Base-by-base conservation (phyloP, 139 green algal species). In the Chlorella ohadii region DNA sequence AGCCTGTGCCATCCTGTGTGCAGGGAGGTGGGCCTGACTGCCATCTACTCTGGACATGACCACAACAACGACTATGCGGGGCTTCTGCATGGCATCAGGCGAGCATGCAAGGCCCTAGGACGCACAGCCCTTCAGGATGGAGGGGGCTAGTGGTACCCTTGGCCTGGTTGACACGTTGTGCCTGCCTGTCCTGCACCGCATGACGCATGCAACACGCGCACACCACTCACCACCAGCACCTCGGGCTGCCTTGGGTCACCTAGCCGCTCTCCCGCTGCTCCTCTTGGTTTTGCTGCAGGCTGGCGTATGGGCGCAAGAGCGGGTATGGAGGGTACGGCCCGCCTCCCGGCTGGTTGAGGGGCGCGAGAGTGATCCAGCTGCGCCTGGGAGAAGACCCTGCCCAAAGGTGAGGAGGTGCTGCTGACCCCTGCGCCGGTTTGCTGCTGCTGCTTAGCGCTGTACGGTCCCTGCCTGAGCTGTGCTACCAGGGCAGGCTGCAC, bases 41-140 rank as follows among this genome's bases (percentile, higher is more conserved):
- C 79, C 7, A 59, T 92, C 34, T 85, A 84, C 27, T 78, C 36
- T 12, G 86, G 89, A 2, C 89, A 92, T 59, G 86, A 92, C 79
- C 89, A 92, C 61, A 38, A 78, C 44, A 91, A 91, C 59, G 84
- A 92, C 39, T 92, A 81, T 56, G 36, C 75, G 27, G 87, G 83
- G 9, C 5, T 56, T 4, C 31, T 80, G 25, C n/a, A 79, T 3
- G 87, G 87, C 23, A 64, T 88, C 31, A 66, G 82, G 67, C 33
- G 12, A 59, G 76, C 7, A 5, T 0, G 20, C 11, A 11, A 2
- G 65, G 44, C 1, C 0, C 9, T n/a, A n/a, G n/a, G n/a, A n/a
- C n/a, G n/a, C n/a, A n/a, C n/a, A n/a, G n/a, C n/a, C n/a, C n/a
- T n/a, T n/a, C n/a, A n/a, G n/a, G n/a, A n/a, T n/a, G n/a, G n/a